These are phyloP conservation scores for Globisporangium spiculum DNA, from an alignment of 352 stramenopile genomes.

Conservation along the genomic window DNA sequence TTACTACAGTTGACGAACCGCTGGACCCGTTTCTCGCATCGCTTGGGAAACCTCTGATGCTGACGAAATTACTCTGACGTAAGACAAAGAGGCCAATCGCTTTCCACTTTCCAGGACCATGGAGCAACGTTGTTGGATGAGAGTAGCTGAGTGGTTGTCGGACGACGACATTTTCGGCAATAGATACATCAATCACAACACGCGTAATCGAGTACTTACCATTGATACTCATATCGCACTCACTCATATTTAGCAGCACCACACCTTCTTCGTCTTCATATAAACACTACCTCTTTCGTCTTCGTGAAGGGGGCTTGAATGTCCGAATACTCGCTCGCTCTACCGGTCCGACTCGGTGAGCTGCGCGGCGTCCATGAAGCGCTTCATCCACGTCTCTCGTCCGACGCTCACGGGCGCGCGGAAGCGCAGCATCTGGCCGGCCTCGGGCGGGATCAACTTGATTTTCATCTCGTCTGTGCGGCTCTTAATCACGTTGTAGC, in stretches of 20 bases:
- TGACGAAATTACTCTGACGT: slow-evolving; percentile 7
- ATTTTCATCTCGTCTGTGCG: slow-evolving; percentile 81
- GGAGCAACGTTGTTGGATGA: background rate
- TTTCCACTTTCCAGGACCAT: background rate
- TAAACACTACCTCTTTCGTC: background rate
- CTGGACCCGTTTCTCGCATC: slow-evolving; percentile 29
- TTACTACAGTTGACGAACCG: background rate
- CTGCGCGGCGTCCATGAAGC: slow-evolving; percentile 67
- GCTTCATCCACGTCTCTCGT: slow-evolving; percentile 76
- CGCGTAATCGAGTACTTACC: background rate
- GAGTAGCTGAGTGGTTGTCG: background rate
- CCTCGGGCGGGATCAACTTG: slow-evolving; percentile 68
- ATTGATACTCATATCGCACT: background rate
- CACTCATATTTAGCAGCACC: background rate
- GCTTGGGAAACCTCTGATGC: slow-evolving; percentile 30
- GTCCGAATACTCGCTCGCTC: background rate
- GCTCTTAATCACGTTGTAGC: slow-evolving; percentile 66
- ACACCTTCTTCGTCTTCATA: background rate
- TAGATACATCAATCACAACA: background rate
- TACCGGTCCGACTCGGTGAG: slow-evolving; percentile 20
- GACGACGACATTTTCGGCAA: background rate
- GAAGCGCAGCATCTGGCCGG: slow-evolving; percentile 69
- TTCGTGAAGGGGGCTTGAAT: background rate
- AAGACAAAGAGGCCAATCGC: background rate
- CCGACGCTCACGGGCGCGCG: slow-evolving; percentile 68